Evolutionary conservation across 306 rosid species (phyloP), one percentile per base, ranked within the genome.

Genomic region (Lathyrus oleraceus): DNA sequence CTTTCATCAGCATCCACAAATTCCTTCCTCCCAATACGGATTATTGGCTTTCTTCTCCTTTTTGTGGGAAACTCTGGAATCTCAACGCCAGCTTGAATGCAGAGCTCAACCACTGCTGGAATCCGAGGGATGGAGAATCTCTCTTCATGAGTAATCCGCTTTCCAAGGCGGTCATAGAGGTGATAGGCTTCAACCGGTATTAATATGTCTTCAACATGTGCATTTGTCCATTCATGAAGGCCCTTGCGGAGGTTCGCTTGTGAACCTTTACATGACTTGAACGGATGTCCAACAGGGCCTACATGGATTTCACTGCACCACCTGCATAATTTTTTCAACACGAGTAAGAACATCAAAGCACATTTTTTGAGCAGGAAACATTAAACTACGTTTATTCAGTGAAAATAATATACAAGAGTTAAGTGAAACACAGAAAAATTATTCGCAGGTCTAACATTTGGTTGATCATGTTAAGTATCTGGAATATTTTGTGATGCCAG

Each of bases 201-300:
- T 75, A 94, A 79, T 78, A 94, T 53, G 80, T 94, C 99, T 61
- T 94, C 99, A 61, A 88, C 75, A 8, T 71, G 71, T 43, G 90
- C 92, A 75, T 48, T 77, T 43, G 86, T 79, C 99, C 99, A 91
- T 44, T 83, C 95, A 44, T 94, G 97, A 58, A 84, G 79, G 19
- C 96, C 81, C 69, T 87, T 87, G 61, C 99, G 89, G 62, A 73
- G n/a, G 66, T 67, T 85, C 58, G 89, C 47, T 32, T 81, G 77
- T 43, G 80, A 27, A 35, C 99, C 99, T 82, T 68, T 87, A 72
- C 99, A 94, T 8, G 97, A 91, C 76, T 76, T 86, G 83, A 94
- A 91, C 48, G 99, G 99, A 87, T 90, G 99, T 70, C 99, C 99
- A 69, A 83, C 81, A 56, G 92, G 88, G 51, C 96, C 99, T 54